Base-by-base conservation (phyloP, 306 rosid species). In the Potentilla sterilis region DNA sequence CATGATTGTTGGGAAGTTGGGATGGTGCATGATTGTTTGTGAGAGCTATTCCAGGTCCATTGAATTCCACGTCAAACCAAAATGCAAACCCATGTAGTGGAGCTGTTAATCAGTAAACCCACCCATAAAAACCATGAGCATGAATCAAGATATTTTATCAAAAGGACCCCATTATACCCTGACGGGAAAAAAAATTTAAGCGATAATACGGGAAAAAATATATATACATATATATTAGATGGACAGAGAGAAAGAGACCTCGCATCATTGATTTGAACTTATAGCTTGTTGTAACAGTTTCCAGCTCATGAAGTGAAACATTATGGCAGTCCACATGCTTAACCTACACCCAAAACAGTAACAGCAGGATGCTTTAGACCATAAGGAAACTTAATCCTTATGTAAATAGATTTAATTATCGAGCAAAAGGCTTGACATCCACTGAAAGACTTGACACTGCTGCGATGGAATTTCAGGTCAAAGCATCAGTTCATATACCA, bases 51-150 rank as follows among this genome's bases (percentile, higher is more conserved):
- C 81, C 80, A 73, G 91, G 90, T 72, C 92, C 97, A 81, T 79
- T 80, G 81, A 95, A 95, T 87, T 95, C 97, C 75, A 95, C 99
- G 75, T 95, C 99, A 88, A 95, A 95, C 99, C 99, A 95, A 87
- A 95, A 95, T 66, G 97, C 99, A 88, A 95, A 95, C 67, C 99
- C 99, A 85, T 95, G 99, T 43, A 95, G 82, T 49, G 99, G 97
- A 81, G 99, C 97, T 95, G 99, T 48, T 83, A 76, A 77, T 4
- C 24, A 48, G 34, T 32, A 70, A 34, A 51, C 41, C 43, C 5
- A 32, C 46, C 66, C 38, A 32, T 12, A 28, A 46, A 16, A 32
- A 14, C 38, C 9, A 61, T 28, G 41, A 22, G 21, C n/a, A 12
- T 32, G 9, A 32, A 18, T 48, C 72, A 11, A 10, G 11, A 2